Conservation (phyloP, 139 green algal species). For the Volvox reticuliferus region DNA sequence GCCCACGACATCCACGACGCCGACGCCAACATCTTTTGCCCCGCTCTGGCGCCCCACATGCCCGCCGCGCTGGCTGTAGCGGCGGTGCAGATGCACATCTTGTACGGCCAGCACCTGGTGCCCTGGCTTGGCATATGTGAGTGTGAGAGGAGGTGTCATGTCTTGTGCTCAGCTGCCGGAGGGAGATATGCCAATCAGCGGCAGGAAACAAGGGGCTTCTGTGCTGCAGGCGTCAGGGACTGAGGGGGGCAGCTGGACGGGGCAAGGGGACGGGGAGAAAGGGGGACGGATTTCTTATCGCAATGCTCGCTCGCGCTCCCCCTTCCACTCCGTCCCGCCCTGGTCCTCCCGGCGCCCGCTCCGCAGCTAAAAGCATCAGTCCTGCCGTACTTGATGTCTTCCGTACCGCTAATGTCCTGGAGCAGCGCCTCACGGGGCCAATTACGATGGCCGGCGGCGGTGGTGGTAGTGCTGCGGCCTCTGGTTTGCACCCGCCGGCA, state of each 20-base stretch:
- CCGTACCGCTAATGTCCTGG: slow-evolving; percentile 28
- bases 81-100: slow-evolving; percentile 12
- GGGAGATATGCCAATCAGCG: too few relatives aligned
- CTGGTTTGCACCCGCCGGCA: background rate
- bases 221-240: slow-evolving; percentile 15
- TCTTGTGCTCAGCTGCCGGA: too few relatives aligned
- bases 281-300: background rate
- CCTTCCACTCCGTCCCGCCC: background rate
- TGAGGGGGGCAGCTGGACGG: background rate
- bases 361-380: slow-evolving; percentile 13
- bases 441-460: background rate
- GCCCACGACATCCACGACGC: slow-evolving; percentile 22
- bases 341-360: too few relatives aligned
- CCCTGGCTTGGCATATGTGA: slow-evolving; percentile 23
- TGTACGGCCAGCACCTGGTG: slow-evolving; percentile 37
- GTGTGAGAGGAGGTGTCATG: background rate
- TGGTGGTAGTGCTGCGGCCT: background rate
- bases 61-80: slow-evolving; percentile 20
- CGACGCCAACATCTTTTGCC: background rate
- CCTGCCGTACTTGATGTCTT: slow-evolving; percentile 32
- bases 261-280: background rate
- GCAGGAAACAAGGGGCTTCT: too few relatives aligned
- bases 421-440: background rate
- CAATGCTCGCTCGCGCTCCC: background rate
- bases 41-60: background rate